Base-by-base conservation (phyloP, 345 rosid species). In the Eucalyptus cloeziana region DNA sequence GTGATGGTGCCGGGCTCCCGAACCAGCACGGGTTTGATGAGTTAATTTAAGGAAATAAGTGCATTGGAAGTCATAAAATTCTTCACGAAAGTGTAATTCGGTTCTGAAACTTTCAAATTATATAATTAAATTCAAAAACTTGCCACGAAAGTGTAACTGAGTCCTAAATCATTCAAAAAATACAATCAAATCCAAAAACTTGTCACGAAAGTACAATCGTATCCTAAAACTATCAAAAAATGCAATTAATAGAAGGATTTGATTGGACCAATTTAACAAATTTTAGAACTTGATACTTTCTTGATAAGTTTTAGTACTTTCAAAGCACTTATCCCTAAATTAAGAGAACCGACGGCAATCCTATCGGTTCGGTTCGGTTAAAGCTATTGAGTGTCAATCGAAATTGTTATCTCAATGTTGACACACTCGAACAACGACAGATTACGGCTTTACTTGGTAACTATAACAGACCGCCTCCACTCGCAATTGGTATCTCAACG, bases 181-280 rank as follows among this genome's bases (percentile, higher is more conserved):
- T 24, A 10, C 1, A 56, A 56, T 56, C 5, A 56, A 56, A 22
- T 56, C 1, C 3, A 0, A 52, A 52, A 52, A 52, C 62, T 56
- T 22, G 6, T 56, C 3, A 56, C 1, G 3, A 24, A 56, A 24
- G 30, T 56, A 2, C 13, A 56, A 0, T 24, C 0, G 1, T 10
- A 56, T 56, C 0, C 0, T 56, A 3, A 56, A 56, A 56, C 0
- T 24, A 9, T 24, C 6, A 56, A 56, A 56, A 56, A 24, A 24
- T 56, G 13, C 1, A 56, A 56, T 56, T 2, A 56, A 56, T 22
- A 56, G 3, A 56, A 56, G 0, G 13, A 56, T 0, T 24, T 56
- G 13, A 56, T 56, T 56, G 3, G 6, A 56, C 13, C 3, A 24
- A 24, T 24, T 56, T 52, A 52, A 19, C 58, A 24, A 56, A 4